Percentiles rank a stretch among this genome's conserved stretches.
Evolutionary conservation across 192 early-diverging fungal genomes (phyloP).

Genomic region (Jimgerdemannia lactiflua): DNA sequence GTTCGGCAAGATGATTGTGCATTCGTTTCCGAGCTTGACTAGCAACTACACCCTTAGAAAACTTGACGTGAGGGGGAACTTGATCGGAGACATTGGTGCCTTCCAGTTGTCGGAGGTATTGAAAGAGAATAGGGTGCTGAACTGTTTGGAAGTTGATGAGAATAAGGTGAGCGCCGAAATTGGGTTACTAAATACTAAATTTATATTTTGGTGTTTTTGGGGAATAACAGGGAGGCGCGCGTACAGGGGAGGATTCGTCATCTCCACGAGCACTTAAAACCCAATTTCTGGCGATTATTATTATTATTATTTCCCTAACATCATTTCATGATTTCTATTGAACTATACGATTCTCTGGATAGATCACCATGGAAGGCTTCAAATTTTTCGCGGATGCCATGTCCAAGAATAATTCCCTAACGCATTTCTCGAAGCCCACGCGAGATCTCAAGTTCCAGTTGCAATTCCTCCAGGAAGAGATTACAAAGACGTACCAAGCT

Average conservation of each 20-base stretch:
- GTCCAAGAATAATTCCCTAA: neutral
- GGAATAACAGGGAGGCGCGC: too few relatives aligned
- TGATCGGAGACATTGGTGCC: slow-evolving; percentile 40
- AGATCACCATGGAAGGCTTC: neutral
- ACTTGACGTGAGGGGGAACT: slow-evolving; percentile 29
- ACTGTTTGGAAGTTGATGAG: slow-evolving; percentile 37
- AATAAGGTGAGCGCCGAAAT: slow-evolving; percentile 34
- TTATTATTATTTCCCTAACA: too few relatives aligned
- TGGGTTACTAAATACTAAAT: too few relatives aligned
- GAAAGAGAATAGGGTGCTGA: slow-evolving; percentile 22
- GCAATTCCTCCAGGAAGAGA: too few relatives aligned
- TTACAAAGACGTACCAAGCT: too few relatives aligned
- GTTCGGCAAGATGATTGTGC: slow-evolving; percentile 27
- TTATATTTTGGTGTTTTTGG: too few relatives aligned
- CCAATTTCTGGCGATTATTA: too few relatives aligned
- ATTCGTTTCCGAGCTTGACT: slow-evolving; percentile 25
- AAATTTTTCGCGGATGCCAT: neutral
- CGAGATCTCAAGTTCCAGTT: neutral
- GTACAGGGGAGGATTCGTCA: too few relatives aligned
- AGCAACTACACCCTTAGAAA: slow-evolving; percentile 27
- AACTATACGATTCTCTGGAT: neutral
- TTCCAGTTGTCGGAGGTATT: slow-evolving; percentile 35
- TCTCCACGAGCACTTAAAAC: too few relatives aligned
- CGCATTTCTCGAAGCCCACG: neutral
- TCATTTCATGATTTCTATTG: neutral